Base-by-base conservation (phyloP, 768 basidiomycete genomes). In the Cyathus striatus region DNA sequence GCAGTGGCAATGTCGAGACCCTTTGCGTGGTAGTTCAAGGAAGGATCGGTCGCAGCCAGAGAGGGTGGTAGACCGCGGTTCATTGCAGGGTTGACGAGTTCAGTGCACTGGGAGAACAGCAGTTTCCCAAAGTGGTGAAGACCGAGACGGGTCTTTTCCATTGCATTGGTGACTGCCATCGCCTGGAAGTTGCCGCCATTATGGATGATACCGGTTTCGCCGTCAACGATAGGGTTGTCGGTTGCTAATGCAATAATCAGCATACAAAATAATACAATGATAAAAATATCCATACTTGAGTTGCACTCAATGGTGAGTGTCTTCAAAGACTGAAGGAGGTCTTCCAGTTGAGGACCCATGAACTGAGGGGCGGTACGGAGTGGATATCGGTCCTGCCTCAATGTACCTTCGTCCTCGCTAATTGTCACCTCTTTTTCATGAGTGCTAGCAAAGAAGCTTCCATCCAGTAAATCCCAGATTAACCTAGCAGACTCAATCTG, bases 101-200 rank as follows among this genome's bases (percentile, higher is more conserved):
- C 86, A 1, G 85, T 72, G 46, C 72, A 66, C 49, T 88, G 85
- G 0, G 76, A 69, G 51, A 86, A 88, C 45, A 82, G 64, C 40
- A 88, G 64, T 53, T 83, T 81, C 41, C 85, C 85, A 37, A 87
- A 64, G 50, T 84, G 83, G 37, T 82, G 72, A n/a, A 87, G 65
- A 17, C 72, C 71, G 20, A 86, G 70, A 23, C 90, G 84, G 14
- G 86, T 86, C 61, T 90, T 89, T 59, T 92, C 90, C 86, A 91
- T 90, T 10, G 82, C 79, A 43, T 87, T 90, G 6, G 87, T 87
- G 30, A 92, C 80, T 3, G 87, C 71, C 75, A 89, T 85, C 0
- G 88, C 87, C 57, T 92, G 90, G 78, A 93, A 93, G 59, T 92
- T 92, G 13, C 90, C 90, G 23, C 88, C 90, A 43, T 90, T 76